Evolutionary conservation across 2,329 filamentous ascomycete genomes (phyloP), one percentile per base, ranked within the genome.

Genomic region (Colletotrichum simmondsii): DNA sequence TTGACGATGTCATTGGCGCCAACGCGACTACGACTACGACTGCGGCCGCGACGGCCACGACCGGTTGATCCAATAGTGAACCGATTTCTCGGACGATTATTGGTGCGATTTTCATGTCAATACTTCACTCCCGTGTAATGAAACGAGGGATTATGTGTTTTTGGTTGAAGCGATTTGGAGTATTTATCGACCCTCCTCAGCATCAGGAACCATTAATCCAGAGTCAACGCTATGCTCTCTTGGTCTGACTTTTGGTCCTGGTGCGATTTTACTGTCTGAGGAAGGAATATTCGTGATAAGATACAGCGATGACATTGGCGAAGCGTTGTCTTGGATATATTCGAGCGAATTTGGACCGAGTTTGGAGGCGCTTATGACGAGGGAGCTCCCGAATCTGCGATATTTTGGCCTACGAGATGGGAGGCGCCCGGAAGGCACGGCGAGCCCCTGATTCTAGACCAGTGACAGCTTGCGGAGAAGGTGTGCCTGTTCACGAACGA

Each of bases 21-120:
- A 72, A 72, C 32, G 60, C 10, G 42, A 72, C 70, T 35, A 63
- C 10, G 32, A 72, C 70, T 35, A 63, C 32, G 10, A 28, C 10
- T 64, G 30, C 32, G 26, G 11, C 22, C 8, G 6, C 28, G 8
- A 19, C 12, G 19, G 26, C 12, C 28, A 42, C 37, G 14, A 42
- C 16, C 37, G 37, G 37, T 16, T 22, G 22, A 16, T 7, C 19
- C 49, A 53, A 42, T 12, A 8, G 16, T 7, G 5, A 19, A 7
- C 16, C 37, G 37, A 42, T 19, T 19, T 49, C 42, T 5, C 8
- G 19, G 42, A 10, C 19, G 42, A 42, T 3, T 19, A 6, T 42
- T 7, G 37, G 37, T 19, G 14, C 16, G 3, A 7, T 42, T 7
- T 42, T 42, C 37, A 19, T n/a, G 42, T 22, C 42, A n/a, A 22